Percentiles rank a stretch among this genome's conserved stretches.
Conservation (phyloP, 805 yeast genomes). For the Yarrowia sp. region DNA sequence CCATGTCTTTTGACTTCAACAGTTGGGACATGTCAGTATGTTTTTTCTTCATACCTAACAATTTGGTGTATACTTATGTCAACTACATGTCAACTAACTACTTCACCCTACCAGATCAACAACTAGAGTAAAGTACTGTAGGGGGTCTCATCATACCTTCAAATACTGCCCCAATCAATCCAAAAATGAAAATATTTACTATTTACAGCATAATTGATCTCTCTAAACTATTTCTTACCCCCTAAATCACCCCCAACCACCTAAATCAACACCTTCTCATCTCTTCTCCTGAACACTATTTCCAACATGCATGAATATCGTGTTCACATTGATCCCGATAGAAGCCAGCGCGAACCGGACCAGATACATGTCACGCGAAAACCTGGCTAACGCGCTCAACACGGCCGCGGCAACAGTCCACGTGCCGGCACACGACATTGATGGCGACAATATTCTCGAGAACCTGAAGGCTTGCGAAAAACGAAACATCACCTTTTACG, state of each 20-base stretch:
- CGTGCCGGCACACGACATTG: conserved; percentile 18
- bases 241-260: no score
- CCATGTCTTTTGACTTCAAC: no score
- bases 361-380: conserved; percentile 4
- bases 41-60: no score
- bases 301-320: conserved; percentile 2
- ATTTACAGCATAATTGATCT: neutral
- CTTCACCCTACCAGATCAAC: neutral
- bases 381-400: conserved; percentile 23
- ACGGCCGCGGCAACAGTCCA: conserved; percentile 6
- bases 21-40: no score
- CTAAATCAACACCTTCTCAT: no score
- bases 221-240: no score
- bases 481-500: conserved; percentile 17
- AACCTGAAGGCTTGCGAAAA: neutral
- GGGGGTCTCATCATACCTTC: no score
- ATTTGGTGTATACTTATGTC: no score
- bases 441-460: neutral
- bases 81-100: neutral
- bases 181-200: no score
- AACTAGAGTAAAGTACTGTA: neutral
- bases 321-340: conserved; percentile 5
- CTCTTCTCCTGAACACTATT: neutral
- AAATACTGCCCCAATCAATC: neutral
- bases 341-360: neutral